Evolutionary conservation across 1,284 basidiomycete species (phyloP), one percentile per base, ranked within the genome.

Genomic region (Ganoderma lucidum): DNA sequence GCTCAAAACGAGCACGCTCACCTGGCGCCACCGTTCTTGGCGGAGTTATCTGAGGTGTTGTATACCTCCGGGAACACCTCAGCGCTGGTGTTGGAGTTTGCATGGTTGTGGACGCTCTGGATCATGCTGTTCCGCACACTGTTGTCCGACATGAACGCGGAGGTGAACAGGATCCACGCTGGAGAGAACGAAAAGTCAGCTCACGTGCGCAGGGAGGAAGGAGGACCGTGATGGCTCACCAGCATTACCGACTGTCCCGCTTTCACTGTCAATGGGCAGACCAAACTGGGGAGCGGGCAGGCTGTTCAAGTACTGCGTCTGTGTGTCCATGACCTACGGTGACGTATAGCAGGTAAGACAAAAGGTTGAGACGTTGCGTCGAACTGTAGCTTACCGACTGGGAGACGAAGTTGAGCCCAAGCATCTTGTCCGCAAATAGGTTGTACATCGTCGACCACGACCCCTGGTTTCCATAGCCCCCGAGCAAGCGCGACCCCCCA

Each of bases 401-500:
- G 42, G 68, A 61, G 0, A 79, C 65, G 32, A 79, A 62, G 28
- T 69, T 62, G 0, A 73, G 74, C 12, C 71, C 70, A 9, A 93
- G 81, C 35, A 92, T 79, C 73, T 85, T 88, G 78, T 92, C 90
- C 4, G 85, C 88, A 68, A 84, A 91, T 15, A 93, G 76, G 78
- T 92, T 92, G 79, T 93, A 92, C 28, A 87, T 80, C 55, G 90
- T 75, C 8, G 88, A 86, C 88, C 89, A 91, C 78, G 84, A 84
- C 71, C 74, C 75, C 58, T 82, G 78, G 65, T 85, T 78, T 19
- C 83, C 85, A 67, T 88, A 89, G 14, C 77, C 82, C 58, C 67
- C 67, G 64, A 75, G 65, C 9, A 79, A 23, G 73, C 88, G 76
- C 81, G 86, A 68, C 55, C 70, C 68, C 32, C 70, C 66, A 1